These are phyloP conservation scores for Russula vinacea DNA, from an alignment of 768 basidiomycete genomes.

Conservation along the genomic window DNA sequence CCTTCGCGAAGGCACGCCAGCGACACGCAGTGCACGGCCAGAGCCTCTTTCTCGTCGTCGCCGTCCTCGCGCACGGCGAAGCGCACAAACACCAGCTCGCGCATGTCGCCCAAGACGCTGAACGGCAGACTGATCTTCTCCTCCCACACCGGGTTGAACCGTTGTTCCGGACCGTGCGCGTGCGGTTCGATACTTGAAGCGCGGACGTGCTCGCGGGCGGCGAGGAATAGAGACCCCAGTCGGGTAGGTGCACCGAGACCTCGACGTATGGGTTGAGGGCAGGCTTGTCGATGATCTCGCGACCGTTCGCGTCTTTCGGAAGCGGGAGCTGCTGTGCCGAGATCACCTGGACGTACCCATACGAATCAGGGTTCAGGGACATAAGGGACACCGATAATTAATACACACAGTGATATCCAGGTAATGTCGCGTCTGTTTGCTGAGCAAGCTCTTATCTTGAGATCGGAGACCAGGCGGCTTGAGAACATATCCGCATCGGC, in stretches of 20 bases:
- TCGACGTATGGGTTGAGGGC: constrained; percentile 76
- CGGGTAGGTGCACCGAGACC: constrained; percentile 71
- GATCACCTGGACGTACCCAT: constrained; percentile 47
- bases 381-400: neutral
- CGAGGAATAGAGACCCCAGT: constrained; percentile 50
- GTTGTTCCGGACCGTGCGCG: constrained; percentile 71
- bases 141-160: constrained; percentile 91
- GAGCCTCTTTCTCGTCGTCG: constrained; percentile 55
- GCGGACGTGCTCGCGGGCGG: constrained; percentile 38
- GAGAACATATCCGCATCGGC: constrained; percentile 83
- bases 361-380: constrained; percentile 3
- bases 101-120: constrained; percentile 70
- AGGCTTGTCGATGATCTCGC: constrained; percentile 57
- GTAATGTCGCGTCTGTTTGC: constrained; percentile 52
- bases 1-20: constrained; percentile 71
- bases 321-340: constrained; percentile 90
- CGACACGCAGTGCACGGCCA: constrained; percentile 72
- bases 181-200: constrained; percentile 53
- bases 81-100: constrained; percentile 78
- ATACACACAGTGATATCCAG: constrained; percentile 59
- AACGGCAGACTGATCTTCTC: constrained; percentile 69
- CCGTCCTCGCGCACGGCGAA: constrained; percentile 72
- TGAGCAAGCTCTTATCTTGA: constrained; percentile 57
- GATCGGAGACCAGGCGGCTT: constrained; percentile 76
- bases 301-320: constrained; percentile 58